A percentile compares a stretch with the other conserved stretches of the same genome.
Evolutionary conservation across 306 rosid genomes (phyloP).

Genomic region (Sphenostylis stenocarpa): DNA sequence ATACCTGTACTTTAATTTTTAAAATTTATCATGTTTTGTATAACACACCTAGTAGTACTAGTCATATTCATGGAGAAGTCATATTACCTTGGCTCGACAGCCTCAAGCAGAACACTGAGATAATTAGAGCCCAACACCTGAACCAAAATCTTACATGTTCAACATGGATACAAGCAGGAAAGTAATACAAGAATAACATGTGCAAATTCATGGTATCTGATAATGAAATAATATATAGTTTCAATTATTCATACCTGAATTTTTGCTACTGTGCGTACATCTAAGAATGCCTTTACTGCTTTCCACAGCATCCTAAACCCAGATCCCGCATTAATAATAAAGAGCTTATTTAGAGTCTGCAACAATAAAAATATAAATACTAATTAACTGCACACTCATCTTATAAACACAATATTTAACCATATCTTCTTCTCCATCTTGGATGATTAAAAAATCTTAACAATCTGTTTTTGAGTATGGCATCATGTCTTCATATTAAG

Average conservation of each 20-base stretch:
- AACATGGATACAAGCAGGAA: background rate
- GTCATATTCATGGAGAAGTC: background rate
- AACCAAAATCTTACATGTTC: slow-evolving; percentile 23
- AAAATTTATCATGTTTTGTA: background rate
- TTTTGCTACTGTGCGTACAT: slow-evolving; percentile 70
- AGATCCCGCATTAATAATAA: slow-evolving; percentile 85
- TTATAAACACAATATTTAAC: background rate
- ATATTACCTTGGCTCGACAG: slow-evolving; percentile 67
- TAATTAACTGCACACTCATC: slow-evolving; percentile 6
- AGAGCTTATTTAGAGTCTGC: slow-evolving; percentile 79
- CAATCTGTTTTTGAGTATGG: background rate
- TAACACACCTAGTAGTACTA: no score
- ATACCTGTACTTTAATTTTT: background rate
- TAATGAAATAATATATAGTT: background rate
- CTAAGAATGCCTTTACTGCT: slow-evolving; percentile 71
- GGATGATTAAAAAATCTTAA: background rate
- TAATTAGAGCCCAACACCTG: slow-evolving; percentile 82
- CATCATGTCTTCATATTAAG: background rate
- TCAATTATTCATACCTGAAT: slow-evolving; percentile 56
- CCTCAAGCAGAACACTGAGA: slow-evolving; percentile 46
- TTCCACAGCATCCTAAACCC: slow-evolving; percentile 88
- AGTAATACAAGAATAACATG: background rate
- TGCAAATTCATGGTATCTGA: slow-evolving; percentile 1
- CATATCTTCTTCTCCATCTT: background rate
- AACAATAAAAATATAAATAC: background rate